Conservation (phyloP, 345 rosid species). For the Cardamine occulta region DNA sequence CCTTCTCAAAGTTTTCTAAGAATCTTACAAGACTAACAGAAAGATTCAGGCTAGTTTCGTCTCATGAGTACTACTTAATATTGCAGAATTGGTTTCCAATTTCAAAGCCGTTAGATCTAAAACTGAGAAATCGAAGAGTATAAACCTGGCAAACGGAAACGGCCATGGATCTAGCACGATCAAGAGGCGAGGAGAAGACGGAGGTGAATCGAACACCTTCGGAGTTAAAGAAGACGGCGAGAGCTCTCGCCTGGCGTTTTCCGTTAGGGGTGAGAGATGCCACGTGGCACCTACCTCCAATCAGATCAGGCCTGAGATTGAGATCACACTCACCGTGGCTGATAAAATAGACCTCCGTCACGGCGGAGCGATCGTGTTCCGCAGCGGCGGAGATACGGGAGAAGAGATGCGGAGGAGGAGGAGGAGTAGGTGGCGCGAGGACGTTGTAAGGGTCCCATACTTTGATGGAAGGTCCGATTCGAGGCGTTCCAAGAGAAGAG, state of each 20-base stretch:
- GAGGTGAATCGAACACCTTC: conserved; percentile 78
- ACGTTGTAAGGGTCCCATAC: conserved; percentile 99
- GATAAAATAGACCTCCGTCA: conserved; percentile 69
- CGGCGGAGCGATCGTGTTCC: conserved; percentile 46
- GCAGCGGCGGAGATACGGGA: conserved; percentile 45
- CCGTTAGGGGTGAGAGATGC: conserved; percentile 78
- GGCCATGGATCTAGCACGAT: conserved; percentile 91
- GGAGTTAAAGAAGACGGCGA: conserved; percentile 87
- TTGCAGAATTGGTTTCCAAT: background rate
- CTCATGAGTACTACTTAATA: background rate
- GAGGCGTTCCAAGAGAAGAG: conserved; percentile 88
- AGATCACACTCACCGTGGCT: conserved; percentile 89
- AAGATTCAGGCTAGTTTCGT: background rate
- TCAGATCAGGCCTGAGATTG: conserved; percentile 77
- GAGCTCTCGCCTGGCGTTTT: conserved; percentile 93
- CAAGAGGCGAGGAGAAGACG: conserved; percentile 86
- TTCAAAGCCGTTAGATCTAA: conserved; percentile 22
- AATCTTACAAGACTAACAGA: background rate
- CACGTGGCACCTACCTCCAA: conserved; percentile 79
- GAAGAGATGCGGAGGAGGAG: conserved; percentile 50
- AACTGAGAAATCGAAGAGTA: conserved; percentile 4
- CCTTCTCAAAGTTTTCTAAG: background rate
- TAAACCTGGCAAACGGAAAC: conserved; percentile 80
- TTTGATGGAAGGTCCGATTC: conserved; percentile 92
- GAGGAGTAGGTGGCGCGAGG: conserved; percentile 76